These are phyloP conservation scores for Daldinia loculata DNA, from an alignment of 495 filamentous ascomycete genomes.

Conservation along the genomic window DNA sequence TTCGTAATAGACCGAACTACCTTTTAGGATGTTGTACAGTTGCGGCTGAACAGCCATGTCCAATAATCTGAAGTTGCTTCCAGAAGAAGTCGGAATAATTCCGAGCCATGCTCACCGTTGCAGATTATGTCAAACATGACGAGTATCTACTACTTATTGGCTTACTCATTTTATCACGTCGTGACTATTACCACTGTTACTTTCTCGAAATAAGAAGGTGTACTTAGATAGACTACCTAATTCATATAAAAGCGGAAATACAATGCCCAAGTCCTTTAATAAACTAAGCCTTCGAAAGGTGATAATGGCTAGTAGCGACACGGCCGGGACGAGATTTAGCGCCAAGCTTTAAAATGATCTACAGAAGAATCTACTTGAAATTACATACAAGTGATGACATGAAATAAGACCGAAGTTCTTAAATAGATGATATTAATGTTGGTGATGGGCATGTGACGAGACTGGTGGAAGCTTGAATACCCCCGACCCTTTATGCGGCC, in stretches of 20 bases:
- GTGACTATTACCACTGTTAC: neutral
- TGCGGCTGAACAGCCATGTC: constrained; percentile 9
- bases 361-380: neutral
- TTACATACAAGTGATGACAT: constrained; percentile 1
- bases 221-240: neutral
- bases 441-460: constrained; percentile 32
- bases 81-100: neutral
- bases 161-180: constrained; percentile 1
- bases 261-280: neutral
- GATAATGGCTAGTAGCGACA: neutral
- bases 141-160: constrained; percentile 1
- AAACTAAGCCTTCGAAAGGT: constrained; percentile 6
- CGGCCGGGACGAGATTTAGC: neutral
- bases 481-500: constrained; percentile 38
- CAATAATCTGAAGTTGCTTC: neutral
- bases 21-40: constrained; percentile 1
- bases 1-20: constrained; percentile 9
- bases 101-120: neutral
- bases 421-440: constrained; percentile 22
- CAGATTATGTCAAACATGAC: neutral
- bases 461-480: constrained; percentile 28
- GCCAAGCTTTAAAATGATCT: neutral
- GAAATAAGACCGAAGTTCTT: constrained; percentile 13
- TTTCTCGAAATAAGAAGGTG: constrained; percentile 1
- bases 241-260: neutral